A percentile compares a stretch with the other conserved stretches of the same genome.
These are phyloP conservation scores for Dictyostelium purpureum DNA, from an alignment of 78 protist species.

Conservation along the genomic window DNA sequence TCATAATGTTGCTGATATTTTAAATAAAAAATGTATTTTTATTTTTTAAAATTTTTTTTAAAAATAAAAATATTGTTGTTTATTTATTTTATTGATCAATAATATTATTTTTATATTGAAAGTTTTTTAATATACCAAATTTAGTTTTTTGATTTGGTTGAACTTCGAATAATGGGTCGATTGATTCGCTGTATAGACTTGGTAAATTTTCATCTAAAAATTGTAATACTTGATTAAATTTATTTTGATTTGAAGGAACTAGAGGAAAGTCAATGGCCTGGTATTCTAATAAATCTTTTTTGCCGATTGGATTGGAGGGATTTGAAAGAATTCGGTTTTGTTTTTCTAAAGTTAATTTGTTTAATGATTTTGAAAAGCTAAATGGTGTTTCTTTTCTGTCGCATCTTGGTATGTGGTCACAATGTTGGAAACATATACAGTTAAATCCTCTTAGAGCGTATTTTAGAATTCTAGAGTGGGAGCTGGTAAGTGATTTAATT, in stretches of 20 bases:
- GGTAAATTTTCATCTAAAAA: neutral
- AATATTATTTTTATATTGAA: neutral
- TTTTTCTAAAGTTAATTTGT: neutral
- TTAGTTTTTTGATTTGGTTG: neutral
- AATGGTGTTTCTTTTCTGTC: neutral
- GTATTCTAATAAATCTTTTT: neutral
- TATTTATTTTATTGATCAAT: too few relatives aligned
- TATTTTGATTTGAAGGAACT: neutral
- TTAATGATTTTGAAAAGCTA: neutral
- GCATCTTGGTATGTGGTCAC: conserved; percentile 10
- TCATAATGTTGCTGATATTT: too few relatives aligned
- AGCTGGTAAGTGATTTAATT: neutral
- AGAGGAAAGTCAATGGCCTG: neutral
- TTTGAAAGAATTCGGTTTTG: neutral
- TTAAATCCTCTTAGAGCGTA: conserved; percentile 4
- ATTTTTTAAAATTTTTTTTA: neutral
- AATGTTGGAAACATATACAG: neutral
- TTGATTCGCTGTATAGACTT: neutral
- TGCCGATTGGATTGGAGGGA: neutral
- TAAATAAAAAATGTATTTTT: too few relatives aligned
- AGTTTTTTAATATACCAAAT: neutral
- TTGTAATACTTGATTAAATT: neutral
- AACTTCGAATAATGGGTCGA: neutral
- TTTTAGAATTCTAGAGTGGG: neutral
- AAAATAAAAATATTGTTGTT: neutral